These are phyloP conservation scores for Nitzschia sp. DNA, from an alignment of 108 stramenopile species.

Conservation along the genomic window DNA sequence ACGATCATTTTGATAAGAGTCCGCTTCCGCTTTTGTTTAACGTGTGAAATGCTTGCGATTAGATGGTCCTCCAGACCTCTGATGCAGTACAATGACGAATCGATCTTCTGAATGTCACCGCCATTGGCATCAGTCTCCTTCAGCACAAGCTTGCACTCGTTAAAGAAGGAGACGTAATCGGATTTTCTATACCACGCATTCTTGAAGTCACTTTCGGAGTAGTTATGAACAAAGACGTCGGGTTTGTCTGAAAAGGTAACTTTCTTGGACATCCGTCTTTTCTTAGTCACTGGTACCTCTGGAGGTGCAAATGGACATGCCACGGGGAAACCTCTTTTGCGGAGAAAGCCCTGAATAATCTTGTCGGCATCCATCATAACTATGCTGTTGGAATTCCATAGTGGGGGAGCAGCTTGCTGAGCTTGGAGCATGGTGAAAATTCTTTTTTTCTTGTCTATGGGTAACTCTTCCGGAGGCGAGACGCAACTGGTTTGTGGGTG, in stretches of 20 bases:
- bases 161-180: not conserved
- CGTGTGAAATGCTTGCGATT: not conserved
- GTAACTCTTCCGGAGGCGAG: too few species aligned
- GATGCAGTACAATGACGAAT: not conserved
- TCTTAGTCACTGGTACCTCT: not conserved
- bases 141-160: not conserved
- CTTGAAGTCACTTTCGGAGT: not conserved
- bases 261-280: not conserved
- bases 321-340: not conserved
- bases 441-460: too few species aligned
- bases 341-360: constrained; percentile 2
- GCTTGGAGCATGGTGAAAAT: too few species aligned
- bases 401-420: too few species aligned
- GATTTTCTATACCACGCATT: constrained; percentile 1
- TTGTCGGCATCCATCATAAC: not conserved
- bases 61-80: constrained; percentile 1
- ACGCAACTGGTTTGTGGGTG: too few species aligned
- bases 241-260: not conserved
- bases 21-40: not conserved
- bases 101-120: not conserved
- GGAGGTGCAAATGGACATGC: too few species aligned
- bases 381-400: too few species aligned
- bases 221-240: not conserved
- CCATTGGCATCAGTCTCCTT: not conserved
- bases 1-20: not conserved